Conservation (phyloP, 2,329 filamentous ascomycete genomes). For the Verticillium longisporum region DNA sequence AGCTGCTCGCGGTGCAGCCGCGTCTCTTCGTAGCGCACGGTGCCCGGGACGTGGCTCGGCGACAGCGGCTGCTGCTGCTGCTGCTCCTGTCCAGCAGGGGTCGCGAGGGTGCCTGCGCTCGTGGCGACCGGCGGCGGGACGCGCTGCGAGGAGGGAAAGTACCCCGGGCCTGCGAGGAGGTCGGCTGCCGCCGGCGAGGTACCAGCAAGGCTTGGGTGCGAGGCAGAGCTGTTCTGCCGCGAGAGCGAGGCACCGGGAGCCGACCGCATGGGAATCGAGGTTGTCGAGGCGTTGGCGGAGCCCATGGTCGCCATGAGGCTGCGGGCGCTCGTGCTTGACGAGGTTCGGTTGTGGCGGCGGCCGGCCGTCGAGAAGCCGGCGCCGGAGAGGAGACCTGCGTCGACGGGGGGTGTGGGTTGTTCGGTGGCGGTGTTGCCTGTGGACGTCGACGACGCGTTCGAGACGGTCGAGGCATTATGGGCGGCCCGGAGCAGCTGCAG, state of each 20-base stretch:
- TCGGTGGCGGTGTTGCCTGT: constrained; percentile 45
- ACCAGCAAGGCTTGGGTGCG: constrained; percentile 40
- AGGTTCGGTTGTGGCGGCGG: constrained; percentile 51
- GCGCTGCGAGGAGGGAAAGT: constrained; percentile 35
- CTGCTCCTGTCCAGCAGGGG: constrained; percentile 29
- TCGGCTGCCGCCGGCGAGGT: constrained; percentile 33
- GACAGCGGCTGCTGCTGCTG: constrained; percentile 36
- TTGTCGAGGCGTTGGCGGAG: constrained; percentile 26
- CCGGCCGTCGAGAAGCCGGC: constrained; percentile 44
- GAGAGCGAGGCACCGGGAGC: constrained; percentile 35
- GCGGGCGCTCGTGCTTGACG: constrained; percentile 46
- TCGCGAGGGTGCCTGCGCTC: constrained; percentile 17
- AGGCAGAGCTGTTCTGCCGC: constrained; percentile 49
- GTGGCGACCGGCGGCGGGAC: constrained; percentile 24
- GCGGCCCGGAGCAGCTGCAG: constrained; percentile 74
- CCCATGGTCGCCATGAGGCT: constrained; percentile 41
- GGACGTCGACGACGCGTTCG: constrained; percentile 57
- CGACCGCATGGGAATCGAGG: constrained; percentile 38
- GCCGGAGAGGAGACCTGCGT: constrained; percentile 48
- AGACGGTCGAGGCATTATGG: constrained; percentile 59
- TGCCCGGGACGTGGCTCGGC: constrained; percentile 48
- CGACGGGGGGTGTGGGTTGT: constrained; percentile 24
- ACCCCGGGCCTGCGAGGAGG: constrained; percentile 37
- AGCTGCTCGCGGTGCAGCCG: constrained; percentile 53
- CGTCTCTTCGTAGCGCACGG: constrained; percentile 56